phyloP scores from a whole-genome alignment of 495 filamentous ascomycete species.

The Cladorrhinum samala region DNA sequence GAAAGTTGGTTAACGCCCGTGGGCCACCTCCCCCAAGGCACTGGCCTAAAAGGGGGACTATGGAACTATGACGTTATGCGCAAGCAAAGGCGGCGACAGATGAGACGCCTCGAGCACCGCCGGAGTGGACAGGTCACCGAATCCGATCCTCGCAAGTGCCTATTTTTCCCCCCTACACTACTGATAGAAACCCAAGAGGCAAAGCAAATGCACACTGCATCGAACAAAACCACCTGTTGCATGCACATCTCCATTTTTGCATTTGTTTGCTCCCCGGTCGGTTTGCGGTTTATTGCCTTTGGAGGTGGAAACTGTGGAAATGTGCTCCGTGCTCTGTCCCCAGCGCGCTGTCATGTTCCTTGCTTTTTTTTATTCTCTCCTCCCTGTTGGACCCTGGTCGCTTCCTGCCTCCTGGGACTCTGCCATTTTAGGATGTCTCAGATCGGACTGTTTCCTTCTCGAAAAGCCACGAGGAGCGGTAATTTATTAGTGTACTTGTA shows the following conservation, averaged over 20 bases:
- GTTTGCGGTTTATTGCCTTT: no score
- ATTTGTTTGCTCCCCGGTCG: no score
- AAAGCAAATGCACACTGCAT: no score
- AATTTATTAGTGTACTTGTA: no score
- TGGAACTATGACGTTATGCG: conserved; percentile 27
- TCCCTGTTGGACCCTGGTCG: not conserved
- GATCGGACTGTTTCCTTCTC: not conserved
- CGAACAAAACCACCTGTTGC: no score
- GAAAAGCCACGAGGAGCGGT: not conserved
- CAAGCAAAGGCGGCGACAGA: conserved; percentile 5
- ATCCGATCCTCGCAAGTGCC: no score
- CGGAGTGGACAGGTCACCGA: not conserved
- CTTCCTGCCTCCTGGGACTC: not conserved
- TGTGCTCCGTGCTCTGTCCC: no score
- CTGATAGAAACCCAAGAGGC: no score
- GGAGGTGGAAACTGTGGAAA: not conserved
- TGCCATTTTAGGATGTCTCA: not conserved
- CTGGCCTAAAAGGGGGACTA: conserved; percentile 15
- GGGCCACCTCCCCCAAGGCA: not conserved
- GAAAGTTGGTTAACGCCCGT: conserved; percentile 23
- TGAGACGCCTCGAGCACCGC: not conserved
- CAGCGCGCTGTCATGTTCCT: not conserved
- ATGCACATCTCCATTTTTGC: no score
- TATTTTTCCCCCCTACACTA: no score
- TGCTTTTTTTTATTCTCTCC: not conserved